Conservation (phyloP, 2,329 filamentous ascomycete genomes). For the Epicoccum sorghinum region DNA sequence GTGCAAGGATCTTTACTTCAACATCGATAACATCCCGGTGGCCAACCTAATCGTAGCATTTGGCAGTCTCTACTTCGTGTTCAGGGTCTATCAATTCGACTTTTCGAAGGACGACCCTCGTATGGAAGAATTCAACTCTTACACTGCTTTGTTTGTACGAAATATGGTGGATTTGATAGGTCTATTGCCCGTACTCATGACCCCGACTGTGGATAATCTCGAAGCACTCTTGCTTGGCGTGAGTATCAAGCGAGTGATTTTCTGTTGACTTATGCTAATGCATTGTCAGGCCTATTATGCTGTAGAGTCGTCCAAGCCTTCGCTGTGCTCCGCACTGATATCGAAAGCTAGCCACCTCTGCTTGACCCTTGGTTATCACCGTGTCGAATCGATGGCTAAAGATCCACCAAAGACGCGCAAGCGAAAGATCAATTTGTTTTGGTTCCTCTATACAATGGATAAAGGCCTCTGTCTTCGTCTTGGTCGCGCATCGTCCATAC, state of each 20-base stretch:
- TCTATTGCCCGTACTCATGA: constrained; percentile 41
- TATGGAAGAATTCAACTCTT: constrained; percentile 23
- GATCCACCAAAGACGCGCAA: constrained; percentile 4
- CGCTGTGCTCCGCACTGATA: constrained; percentile 46
- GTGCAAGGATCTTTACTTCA: constrained; percentile 43
- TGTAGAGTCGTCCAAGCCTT: constrained; percentile 43
- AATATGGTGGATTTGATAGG: constrained; percentile 36
- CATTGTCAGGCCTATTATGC: constrained; percentile 30
- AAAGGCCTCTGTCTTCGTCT: constrained; percentile 48
- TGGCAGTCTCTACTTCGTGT: constrained; percentile 46
- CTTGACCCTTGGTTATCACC: constrained; percentile 46
- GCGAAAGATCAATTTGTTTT: constrained; percentile 40
- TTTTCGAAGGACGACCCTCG: constrained; percentile 23
- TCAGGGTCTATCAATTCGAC: constrained; percentile 39
- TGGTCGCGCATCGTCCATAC: constrained; percentile 43
- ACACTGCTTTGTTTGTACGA: constrained; percentile 31
- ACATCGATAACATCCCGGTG: constrained; percentile 40
- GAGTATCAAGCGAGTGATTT: neutral
- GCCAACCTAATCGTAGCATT: constrained; percentile 47
- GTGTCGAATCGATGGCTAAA: constrained; percentile 14
- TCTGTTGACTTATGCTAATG: neutral
- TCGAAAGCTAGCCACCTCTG: constrained; percentile 45
- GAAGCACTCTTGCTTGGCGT: constrained; percentile 44
- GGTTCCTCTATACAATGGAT: constrained; percentile 47
- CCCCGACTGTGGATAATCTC: constrained; percentile 42